These are phyloP conservation scores for Adansonia grandidieri DNA, from an alignment of 441 rosid genomes.

Conservation along the genomic window DNA sequence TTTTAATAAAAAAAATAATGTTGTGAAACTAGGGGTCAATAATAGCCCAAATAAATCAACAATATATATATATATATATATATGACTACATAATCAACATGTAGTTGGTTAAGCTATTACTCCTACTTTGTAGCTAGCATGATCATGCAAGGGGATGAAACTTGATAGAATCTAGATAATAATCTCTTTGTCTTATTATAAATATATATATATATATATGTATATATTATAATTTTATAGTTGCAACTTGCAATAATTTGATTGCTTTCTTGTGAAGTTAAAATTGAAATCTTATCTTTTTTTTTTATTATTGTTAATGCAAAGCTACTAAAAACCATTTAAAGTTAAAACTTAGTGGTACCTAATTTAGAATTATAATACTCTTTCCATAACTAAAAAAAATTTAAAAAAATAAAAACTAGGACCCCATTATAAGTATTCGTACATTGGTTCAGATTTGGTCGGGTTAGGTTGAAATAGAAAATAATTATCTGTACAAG, in stretches of 20 bases:
- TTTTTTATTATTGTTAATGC: not conserved
- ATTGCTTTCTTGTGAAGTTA: slow-evolving; percentile 27
- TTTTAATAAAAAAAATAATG: not conserved
- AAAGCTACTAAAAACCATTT: slow-evolving; percentile 12
- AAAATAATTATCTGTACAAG: no score
- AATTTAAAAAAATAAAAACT: not conserved
- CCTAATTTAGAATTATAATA: not conserved
- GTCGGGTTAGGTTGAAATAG: no score
- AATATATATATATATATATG: not conserved
- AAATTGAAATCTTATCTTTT: slow-evolving; percentile 34
- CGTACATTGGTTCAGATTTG: no score
- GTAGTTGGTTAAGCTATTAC: not conserved
- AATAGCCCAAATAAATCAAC: not conserved
- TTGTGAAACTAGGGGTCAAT: slow-evolving; percentile 9
- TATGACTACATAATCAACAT: not conserved
- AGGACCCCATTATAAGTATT: no score
- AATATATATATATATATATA: not conserved
- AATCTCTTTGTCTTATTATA: slow-evolving; percentile 22
- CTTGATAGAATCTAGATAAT: slow-evolving; percentile 14
- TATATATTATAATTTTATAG: not conserved
- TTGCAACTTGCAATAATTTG: not conserved
- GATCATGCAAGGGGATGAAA: not conserved
- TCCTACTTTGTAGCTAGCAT: slow-evolving; percentile 9
- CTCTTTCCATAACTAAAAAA: not conserved
- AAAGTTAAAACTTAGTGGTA: not conserved